phyloP scores from a whole-genome alignment of 495 filamentous ascomycete genomes.

The Echria macrotheca region DNA sequence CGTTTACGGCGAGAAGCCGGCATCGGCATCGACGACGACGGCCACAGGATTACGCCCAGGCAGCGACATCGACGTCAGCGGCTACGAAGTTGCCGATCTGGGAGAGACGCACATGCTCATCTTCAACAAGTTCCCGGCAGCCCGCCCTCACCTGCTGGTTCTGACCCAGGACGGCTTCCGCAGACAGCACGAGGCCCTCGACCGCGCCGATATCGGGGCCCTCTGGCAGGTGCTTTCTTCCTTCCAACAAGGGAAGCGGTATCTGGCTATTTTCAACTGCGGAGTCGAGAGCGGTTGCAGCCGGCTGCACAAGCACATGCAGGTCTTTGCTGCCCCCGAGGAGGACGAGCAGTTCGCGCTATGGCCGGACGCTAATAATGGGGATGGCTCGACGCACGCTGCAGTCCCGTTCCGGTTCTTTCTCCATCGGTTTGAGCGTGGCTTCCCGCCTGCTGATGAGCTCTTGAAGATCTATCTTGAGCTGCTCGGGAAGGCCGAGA shows the following conservation, averaged over 20 bases:
- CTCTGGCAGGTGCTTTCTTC: neutral
- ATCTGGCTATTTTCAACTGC: slow-evolving; percentile 36
- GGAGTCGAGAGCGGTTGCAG: slow-evolving; percentile 33
- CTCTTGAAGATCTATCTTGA: slow-evolving; percentile 21
- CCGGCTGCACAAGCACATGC: slow-evolving; percentile 42
- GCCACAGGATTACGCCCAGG: slow-evolving; percentile 17
- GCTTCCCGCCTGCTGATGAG: slow-evolving; percentile 6
- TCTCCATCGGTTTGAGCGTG: slow-evolving; percentile 12
- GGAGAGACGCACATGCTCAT: slow-evolving; percentile 30
- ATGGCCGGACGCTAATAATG: slow-evolving; percentile 9
- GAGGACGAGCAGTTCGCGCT: slow-evolving; percentile 7
- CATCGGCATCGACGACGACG: neutral
- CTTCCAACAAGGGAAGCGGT: neutral
- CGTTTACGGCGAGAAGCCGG: neutral
- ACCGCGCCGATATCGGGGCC: slow-evolving; percentile 14
- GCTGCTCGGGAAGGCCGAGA: slow-evolving; percentile 23
- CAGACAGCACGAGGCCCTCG: slow-evolving; percentile 26
- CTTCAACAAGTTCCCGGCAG: slow-evolving; percentile 38
- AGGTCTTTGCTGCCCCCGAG: slow-evolving; percentile 31
- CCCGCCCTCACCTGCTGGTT: slow-evolving; percentile 35
- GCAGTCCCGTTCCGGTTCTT: slow-evolving; percentile 16
- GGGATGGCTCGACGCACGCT: neutral
- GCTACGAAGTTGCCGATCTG: slow-evolving; percentile 15
- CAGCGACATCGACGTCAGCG: slow-evolving; percentile 22
- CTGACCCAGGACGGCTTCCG: slow-evolving; percentile 35